phyloP scores from a whole-genome alignment of 2,329 filamentous ascomycete genomes.

The Curvularia eragrostidis region DNA sequence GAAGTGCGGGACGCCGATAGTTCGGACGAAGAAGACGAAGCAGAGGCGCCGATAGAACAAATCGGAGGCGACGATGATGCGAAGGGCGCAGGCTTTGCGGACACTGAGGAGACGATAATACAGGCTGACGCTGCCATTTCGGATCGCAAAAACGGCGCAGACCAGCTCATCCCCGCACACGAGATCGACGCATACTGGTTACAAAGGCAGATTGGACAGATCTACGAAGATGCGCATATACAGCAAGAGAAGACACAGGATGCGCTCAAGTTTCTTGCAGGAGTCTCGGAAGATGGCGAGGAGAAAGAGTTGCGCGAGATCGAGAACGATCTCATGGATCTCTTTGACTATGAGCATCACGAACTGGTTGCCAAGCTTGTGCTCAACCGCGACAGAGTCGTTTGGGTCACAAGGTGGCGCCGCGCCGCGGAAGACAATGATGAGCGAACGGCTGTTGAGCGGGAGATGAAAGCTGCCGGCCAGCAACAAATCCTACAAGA shows the following conservation, averaged over 20 bases:
- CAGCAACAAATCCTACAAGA: constrained; percentile 87
- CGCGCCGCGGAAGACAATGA: constrained; percentile 78
- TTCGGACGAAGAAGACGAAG: constrained; percentile 77
- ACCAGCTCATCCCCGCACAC: constrained; percentile 74
- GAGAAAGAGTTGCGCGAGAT: constrained; percentile 89
- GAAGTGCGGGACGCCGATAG: constrained; percentile 86
- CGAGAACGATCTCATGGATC: constrained; percentile 97
- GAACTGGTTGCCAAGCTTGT: constrained; percentile 91
- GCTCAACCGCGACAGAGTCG: constrained; percentile 88
- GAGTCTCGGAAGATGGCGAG: constrained; percentile 75
- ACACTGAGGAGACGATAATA: constrained; percentile 80
- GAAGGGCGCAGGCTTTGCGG: constrained; percentile 59
- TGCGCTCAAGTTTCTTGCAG: constrained; percentile 82
- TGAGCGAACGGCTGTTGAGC: constrained; percentile 77
- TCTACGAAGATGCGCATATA: constrained; percentile 90
- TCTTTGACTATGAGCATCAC: constrained; percentile 97
- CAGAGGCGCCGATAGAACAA: constrained; percentile 66
- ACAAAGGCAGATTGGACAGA: constrained; percentile 84
- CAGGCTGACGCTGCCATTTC: constrained; percentile 66
- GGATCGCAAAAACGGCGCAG: constrained; percentile 52
- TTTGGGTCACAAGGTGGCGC: constrained; percentile 91
- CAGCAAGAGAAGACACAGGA: constrained; percentile 92
- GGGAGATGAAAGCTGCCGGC: constrained; percentile 89
- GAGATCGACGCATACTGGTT: constrained; percentile 98
- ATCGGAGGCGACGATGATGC: constrained; percentile 59